Percentiles rank a stretch among this genome's conserved stretches.
These are phyloP conservation scores for Rhododendron vialii DNA, from an alignment of 148 eudicot species.

Conservation along the genomic window DNA sequence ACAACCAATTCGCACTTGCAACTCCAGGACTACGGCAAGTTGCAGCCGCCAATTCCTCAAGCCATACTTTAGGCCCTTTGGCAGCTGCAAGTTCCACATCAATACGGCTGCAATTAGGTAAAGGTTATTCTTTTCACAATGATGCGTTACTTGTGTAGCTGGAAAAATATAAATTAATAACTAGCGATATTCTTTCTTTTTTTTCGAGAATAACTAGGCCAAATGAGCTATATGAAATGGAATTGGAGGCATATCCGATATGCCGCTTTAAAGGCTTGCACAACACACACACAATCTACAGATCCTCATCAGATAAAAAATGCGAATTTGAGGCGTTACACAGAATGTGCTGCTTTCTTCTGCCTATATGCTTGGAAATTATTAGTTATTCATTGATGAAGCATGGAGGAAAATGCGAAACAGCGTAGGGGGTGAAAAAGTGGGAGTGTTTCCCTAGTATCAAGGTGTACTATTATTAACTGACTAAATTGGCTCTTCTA, in stretches of 20 bases:
- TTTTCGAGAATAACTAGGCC: neutral
- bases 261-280: neutral
- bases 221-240: no score
- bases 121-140: neutral
- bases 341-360: neutral
- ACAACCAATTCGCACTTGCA: neutral
- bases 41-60: neutral
- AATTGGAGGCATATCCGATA: no score
- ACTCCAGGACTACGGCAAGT: neutral
- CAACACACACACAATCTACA: neutral
- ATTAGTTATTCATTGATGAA: neutral
- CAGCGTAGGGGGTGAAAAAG: neutral
- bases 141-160: neutral
- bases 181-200: neutral
- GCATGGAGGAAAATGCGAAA: neutral
- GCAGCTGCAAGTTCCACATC: neutral
- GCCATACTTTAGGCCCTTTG: neutral
- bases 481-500: conserved; percentile 46
- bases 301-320: neutral
- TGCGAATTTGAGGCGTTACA: neutral
- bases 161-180: neutral
- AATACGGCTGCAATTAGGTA: neutral
- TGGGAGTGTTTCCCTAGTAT: neutral
- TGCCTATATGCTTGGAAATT: neutral
- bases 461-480: conserved; percentile 34